phyloP scores from a whole-genome alignment of 23 red algal genomes.

The Gracilaria gracilis region DNA sequence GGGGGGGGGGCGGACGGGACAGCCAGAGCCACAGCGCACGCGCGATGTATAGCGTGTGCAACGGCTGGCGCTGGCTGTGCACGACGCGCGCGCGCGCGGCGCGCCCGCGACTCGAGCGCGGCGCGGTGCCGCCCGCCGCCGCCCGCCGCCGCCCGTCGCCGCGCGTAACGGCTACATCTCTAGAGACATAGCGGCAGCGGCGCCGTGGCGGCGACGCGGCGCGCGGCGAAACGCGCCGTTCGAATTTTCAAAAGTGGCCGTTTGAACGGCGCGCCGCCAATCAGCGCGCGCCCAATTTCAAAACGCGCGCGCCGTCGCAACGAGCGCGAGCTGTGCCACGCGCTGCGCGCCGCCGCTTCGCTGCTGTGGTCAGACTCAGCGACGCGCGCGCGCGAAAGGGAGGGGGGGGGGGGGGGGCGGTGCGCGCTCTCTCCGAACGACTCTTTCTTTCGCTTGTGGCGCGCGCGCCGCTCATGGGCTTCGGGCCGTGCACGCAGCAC shows the following conservation, averaged over 20 bases:
- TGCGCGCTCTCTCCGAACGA: too few species aligned
- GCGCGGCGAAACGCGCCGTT: conserved; percentile 10
- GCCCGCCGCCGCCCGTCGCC: background rate
- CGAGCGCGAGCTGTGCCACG: too few species aligned
- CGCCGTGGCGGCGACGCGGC: too few species aligned
- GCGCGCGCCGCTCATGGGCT: conserved; percentile 27
- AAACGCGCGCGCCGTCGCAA: background rate
- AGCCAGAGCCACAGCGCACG: too few species aligned
- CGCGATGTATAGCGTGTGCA: background rate
- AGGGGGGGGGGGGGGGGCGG: too few species aligned
- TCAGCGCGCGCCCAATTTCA: conserved; percentile 5
- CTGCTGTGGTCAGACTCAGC: too few species aligned
- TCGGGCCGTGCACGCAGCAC: background rate
- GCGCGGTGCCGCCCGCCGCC: background rate
- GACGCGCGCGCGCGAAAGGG: too few species aligned
- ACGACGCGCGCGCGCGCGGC: too few species aligned
- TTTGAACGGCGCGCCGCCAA: background rate
- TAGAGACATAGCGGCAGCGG: too few species aligned
- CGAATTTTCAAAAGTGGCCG: background rate
- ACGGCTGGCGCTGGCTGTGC: background rate
- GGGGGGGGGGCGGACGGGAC: background rate
- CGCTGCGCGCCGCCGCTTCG: too few species aligned
- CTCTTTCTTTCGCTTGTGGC: too few species aligned
- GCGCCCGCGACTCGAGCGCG: too few species aligned
- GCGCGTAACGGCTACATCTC: conserved; percentile 33